Percentiles rank a stretch among this genome's conserved stretches.
Evolutionary conservation across 2,329 filamentous ascomycete genomes (phyloP).

Genomic region (Penicillium sp.): DNA sequence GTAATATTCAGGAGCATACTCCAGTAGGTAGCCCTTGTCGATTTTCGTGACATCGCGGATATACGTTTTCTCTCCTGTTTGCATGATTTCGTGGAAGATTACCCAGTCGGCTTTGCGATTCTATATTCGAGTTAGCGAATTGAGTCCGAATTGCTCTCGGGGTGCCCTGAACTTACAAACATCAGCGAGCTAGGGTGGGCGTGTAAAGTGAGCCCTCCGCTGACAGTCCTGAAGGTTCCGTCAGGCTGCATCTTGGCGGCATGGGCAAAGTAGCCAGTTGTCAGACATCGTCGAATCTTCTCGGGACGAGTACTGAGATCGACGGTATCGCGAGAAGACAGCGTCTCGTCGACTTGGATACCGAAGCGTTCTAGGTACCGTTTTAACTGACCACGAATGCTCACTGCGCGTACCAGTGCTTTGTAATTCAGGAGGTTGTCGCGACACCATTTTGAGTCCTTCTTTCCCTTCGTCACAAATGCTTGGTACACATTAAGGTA

Average conservation of each 20-base stretch:
- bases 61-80: conserved; percentile 84
- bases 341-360: conserved; percentile 66
- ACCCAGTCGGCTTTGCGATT: conserved; percentile 97
- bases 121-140: conserved; percentile 33
- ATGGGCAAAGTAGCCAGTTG: conserved; percentile 88
- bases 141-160: neutral
- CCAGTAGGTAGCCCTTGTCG: conserved; percentile 86
- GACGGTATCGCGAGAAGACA: conserved; percentile 36
- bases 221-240: conserved; percentile 85
- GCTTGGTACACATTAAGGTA: conserved; percentile 91
- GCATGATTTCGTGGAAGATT: conserved; percentile 89
- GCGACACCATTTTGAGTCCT: conserved; percentile 82
- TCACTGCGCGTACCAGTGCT: conserved; percentile 76
- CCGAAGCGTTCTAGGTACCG: conserved; percentile 86
- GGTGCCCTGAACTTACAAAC: conserved; percentile 61
- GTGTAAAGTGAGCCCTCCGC: conserved; percentile 74
- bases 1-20: conserved; percentile 86
- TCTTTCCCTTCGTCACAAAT: conserved; percentile 79
- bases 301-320: conserved; percentile 60
- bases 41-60: conserved; percentile 93
- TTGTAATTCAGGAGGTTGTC: conserved; percentile 88
- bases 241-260: conserved; percentile 92
- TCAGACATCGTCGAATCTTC: conserved; percentile 79
- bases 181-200: conserved; percentile 91
- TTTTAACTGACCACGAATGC: conserved; percentile 81